Base-by-base conservation (phyloP, 208 protist genomes). In the Endotrypanum monterogeii region DNA sequence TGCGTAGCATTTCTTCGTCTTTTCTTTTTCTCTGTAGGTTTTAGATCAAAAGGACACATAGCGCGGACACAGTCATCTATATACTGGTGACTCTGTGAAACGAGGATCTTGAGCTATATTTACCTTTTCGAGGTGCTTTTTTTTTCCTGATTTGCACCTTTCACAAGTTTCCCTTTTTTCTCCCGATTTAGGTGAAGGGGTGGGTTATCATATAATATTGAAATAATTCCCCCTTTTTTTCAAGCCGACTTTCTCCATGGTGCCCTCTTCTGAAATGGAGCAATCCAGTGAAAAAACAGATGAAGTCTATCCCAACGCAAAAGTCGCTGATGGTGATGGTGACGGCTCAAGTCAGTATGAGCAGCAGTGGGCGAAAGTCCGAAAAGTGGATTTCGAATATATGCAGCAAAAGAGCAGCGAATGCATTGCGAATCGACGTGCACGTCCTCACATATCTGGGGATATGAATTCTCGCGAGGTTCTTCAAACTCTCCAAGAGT, bases 361-460 rank as follows among this genome's bases (percentile, higher is more conserved):
- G 62, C 35, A 80, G 46, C 69, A 71, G 69, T 63, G 75, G 25
- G 44, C 41, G 7, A 68, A 48, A 39, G 74, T 80, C 68, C 68
- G 67, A 57, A 50, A 28, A 1, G 50, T 65, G 23, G 75, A 57
- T n/a, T 28, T 50, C 25, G 20, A 32, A 0, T 80, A 80, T 55
- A 35, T 80, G 6, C 68, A 60, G 8, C 63, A 58, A 30, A 74
- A 71, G 52, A 37, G 62, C 16, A 50, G 20, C 14, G 75, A 80
- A 23, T 41, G 75, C 28, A 61, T 74, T 25, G 18, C 63, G 1
- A 48, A 58, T 44, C 75, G 75, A 16, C 61, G 54, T n/a, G 41
- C 51, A 11, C 67, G 32, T 2, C 61, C 55, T 9, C 67, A 63
- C 25, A 28, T 74, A 16, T 67, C 65, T 11, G 48, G 8, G 2